phyloP scores from a whole-genome alignment of 2,329 filamentous ascomycete genomes.

The Aspergillus piperis region DNA sequence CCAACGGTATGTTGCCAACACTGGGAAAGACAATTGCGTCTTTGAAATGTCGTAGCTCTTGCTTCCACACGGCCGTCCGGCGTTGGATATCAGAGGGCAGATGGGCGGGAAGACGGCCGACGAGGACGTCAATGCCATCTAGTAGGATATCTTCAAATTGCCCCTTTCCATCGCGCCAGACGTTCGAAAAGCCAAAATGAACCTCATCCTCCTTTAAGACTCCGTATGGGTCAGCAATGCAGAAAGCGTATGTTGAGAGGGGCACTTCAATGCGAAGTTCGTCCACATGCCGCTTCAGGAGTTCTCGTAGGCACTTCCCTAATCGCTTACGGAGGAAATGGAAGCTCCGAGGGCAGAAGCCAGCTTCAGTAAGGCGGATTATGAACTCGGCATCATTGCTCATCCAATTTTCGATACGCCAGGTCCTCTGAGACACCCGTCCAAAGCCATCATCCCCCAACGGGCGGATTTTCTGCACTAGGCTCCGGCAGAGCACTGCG shows the following conservation, averaged over 20 bases:
- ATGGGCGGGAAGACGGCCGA: slow-evolving; percentile 60
- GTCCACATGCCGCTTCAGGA: slow-evolving; percentile 47
- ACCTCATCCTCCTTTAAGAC: slow-evolving; percentile 57
- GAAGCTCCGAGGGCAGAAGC: slow-evolving; percentile 49
- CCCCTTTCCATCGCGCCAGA: slow-evolving; percentile 40
- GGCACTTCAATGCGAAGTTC: slow-evolving; percentile 52
- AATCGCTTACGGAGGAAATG: slow-evolving; percentile 46
- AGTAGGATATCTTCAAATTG: slow-evolving; percentile 48
- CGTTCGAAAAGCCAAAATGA: slow-evolving; percentile 56
- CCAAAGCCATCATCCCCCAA: slow-evolving; percentile 25
- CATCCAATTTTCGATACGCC: slow-evolving; percentile 40
- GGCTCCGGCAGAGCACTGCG: slow-evolving; percentile 37
- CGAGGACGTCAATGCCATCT: slow-evolving; percentile 53
- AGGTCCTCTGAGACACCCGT: slow-evolving; percentile 22
- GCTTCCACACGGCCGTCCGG: slow-evolving; percentile 50
- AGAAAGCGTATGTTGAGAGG: slow-evolving; percentile 56
- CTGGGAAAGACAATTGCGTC: slow-evolving; percentile 62
- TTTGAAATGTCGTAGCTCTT: slow-evolving; percentile 55
- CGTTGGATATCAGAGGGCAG: slow-evolving; percentile 63
- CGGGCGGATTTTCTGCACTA: slow-evolving; percentile 37
- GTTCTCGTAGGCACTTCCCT: slow-evolving; percentile 39
- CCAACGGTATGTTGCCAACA: slow-evolving; percentile 55
- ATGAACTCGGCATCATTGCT: slow-evolving; percentile 37
- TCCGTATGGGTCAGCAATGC: slow-evolving; percentile 58
- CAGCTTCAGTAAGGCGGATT: slow-evolving; percentile 44